A percentile compares a stretch with the other conserved stretches of the same genome.
These are phyloP conservation scores for Trypanosoma rangeli DNA, from an alignment of 208 protist genomes.

Conservation along the genomic window DNA sequence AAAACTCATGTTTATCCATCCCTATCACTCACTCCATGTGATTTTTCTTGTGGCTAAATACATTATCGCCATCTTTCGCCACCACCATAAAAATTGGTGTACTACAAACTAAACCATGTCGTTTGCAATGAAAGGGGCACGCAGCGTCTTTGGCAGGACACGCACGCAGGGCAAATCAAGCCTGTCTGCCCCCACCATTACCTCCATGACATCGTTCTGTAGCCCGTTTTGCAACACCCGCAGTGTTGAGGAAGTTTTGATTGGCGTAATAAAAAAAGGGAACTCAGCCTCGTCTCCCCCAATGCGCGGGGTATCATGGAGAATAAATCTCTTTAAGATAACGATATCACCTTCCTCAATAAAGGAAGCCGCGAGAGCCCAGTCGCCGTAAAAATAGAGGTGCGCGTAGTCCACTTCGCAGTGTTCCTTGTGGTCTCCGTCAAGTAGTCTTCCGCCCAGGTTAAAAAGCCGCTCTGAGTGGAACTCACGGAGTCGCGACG, in stretches of 20 bases:
- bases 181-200: conserved; percentile 43
- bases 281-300: conserved; percentile 23
- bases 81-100: not conserved
- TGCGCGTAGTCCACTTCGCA: conserved; percentile 24
- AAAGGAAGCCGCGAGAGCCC: conserved; percentile 66
- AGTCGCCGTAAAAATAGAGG: conserved; percentile 72
- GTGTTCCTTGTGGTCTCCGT: conserved; percentile 13
- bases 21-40: not conserved
- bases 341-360: conserved; percentile 61
- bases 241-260: conserved; percentile 37
- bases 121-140: conserved; percentile 24
- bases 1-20: conserved; percentile 14
- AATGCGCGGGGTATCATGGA: conserved; percentile 35
- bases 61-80: not conserved
- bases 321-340: conserved; percentile 39
- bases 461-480: conserved; percentile 55
- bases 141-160: conserved; percentile 36
- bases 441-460: conserved; percentile 34
- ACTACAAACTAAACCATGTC: conserved; percentile 10
- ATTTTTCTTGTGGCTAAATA: not conserved
- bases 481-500: conserved; percentile 58
- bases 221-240: conserved; percentile 46
- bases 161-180: conserved; percentile 51
- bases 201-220: conserved; percentile 56
- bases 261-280: conserved; percentile 41